Evolutionary conservation across 1,284 basidiomycete species (phyloP), one percentile per base, ranked within the genome.

Genomic region (Cutaneotrichosporon sp.): DNA sequence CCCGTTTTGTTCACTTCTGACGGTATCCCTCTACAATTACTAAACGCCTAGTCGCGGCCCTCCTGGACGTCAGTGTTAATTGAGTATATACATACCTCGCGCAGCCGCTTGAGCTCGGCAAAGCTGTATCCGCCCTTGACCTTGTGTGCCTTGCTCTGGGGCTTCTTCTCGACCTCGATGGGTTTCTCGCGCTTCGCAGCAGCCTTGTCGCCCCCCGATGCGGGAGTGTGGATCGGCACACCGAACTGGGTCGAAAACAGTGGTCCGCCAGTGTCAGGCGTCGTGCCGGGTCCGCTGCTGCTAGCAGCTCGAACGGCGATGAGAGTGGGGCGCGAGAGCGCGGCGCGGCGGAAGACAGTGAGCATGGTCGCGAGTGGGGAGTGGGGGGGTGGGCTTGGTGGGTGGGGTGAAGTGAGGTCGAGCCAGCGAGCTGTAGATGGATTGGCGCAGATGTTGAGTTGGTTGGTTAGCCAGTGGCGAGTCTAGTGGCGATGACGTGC

Each of bases 201-300:
- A 10, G 32, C 30, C 42, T 53, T 31, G 51, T 63, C 57, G 56
- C 49, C 56, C 36, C 56, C 49, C 46, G 46, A 49, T 32, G 26
- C 47, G 47, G 56, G 56, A 42, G 31, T 47, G 56, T 58, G 56
- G 56, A 58, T 58, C 14, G 40, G 46, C 56, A 36, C 31, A 31
- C 42, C 46, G 42, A 30, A 22, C 56, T 58, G 56, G n/a, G 42
- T 32, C 30, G 56, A 58, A 42, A 58, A 58, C 42, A 58, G 56
- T 18, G 56, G 56, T 5, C 56, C 56, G 38, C 36, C 55, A 5
- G 55, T 56, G 55, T 56, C 55, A 7, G 55, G 55, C 21, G 55
- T 56, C 21, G 55, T 42, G 21, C 38, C 55, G 11, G 55, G 18
- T 9, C 38, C 38, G 14, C 4, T 8, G 55, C 49, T 11, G 11